These are phyloP conservation scores for Cichorium intybus DNA, from an alignment of 140 eudicot genomes.

Conservation along the genomic window DNA sequence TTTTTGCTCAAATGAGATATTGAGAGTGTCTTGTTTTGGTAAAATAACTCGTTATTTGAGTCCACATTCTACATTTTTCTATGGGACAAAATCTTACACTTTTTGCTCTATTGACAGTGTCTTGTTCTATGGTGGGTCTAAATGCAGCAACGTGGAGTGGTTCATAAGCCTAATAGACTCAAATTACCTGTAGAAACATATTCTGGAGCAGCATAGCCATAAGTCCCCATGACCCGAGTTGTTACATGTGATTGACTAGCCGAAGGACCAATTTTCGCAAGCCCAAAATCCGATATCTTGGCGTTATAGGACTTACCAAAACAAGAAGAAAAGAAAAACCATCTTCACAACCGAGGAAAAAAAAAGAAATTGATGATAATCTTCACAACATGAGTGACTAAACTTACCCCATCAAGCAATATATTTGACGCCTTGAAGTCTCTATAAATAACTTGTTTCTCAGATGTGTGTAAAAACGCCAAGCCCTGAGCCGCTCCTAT, in stretches of 20 bases:
- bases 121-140: background rate
- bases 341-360: background rate
- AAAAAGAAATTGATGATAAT: background rate
- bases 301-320: slow-evolving; percentile 57
- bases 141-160: background rate
- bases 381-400: background rate
- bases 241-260: slow-evolving; percentile 69
- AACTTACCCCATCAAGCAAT: slow-evolving; percentile 66
- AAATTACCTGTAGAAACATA: slow-evolving; percentile 71
- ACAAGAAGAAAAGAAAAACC: background rate
- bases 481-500: slow-evolving; percentile 83
- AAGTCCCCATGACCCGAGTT: slow-evolving; percentile 76
- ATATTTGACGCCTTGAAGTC: slow-evolving; percentile 77
- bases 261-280: slow-evolving; percentile 56
- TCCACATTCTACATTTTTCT: background rate
- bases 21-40: no score
- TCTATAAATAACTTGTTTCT: slow-evolving; percentile 64
- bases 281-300: slow-evolving; percentile 76
- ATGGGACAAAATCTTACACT: background rate
- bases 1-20: background rate
- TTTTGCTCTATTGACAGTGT: background rate
- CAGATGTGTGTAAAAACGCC: slow-evolving; percentile 68
- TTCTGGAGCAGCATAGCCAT: slow-evolving; percentile 88
- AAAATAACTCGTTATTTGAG: no score
- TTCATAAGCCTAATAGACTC: background rate